Percentiles rank a stretch among this genome's conserved stretches.
These are phyloP conservation scores for Erysimum cheiranthoides DNA, from an alignment of 345 rosid species.

Conservation along the genomic window DNA sequence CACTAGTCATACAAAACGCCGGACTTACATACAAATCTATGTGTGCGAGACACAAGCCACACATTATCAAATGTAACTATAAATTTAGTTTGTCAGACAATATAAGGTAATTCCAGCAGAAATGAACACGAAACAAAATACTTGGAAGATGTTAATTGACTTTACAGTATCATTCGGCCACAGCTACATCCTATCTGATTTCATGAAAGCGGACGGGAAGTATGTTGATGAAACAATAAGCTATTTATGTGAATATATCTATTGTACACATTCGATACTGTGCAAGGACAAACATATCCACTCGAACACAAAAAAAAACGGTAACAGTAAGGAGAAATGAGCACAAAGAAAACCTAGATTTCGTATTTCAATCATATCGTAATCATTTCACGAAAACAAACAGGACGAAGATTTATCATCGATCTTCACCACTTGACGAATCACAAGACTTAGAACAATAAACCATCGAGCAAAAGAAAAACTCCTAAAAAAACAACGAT, in stretches of 20 bases:
- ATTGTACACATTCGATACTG: not conserved
- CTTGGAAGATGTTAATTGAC: not conserved
- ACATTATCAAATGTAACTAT: constrained; percentile 20
- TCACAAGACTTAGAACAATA: constrained; percentile 5
- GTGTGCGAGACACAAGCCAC: constrained; percentile 21
- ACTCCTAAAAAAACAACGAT: constrained; percentile 25
- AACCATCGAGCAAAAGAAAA: constrained; percentile 28
- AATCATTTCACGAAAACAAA: not conserved
- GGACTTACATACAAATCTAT: constrained; percentile 27
- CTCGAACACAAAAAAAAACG: not conserved
- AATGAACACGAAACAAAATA: not conserved
- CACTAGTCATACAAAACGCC: constrained; percentile 27
- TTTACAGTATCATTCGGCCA: not conserved
- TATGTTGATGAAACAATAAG: constrained; percentile 21
- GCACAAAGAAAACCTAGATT: constrained; percentile 44
- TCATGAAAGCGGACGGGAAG: constrained; percentile 5
- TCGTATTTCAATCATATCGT: constrained; percentile 19
- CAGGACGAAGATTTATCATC: constrained; percentile 13
- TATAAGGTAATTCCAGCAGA: constrained; percentile 5
- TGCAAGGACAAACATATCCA: constrained; percentile 15
- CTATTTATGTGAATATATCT: not conserved
- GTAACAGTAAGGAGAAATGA: constrained; percentile 26
- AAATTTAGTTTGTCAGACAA: not conserved
- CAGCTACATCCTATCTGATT: constrained; percentile 1
- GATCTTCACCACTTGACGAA: constrained; percentile 33